Evolutionary conservation across 1,139 yeast genomes (phyloP), one percentile per base, ranked within the genome.

Genomic region (Taiozyma sp.): DNA sequence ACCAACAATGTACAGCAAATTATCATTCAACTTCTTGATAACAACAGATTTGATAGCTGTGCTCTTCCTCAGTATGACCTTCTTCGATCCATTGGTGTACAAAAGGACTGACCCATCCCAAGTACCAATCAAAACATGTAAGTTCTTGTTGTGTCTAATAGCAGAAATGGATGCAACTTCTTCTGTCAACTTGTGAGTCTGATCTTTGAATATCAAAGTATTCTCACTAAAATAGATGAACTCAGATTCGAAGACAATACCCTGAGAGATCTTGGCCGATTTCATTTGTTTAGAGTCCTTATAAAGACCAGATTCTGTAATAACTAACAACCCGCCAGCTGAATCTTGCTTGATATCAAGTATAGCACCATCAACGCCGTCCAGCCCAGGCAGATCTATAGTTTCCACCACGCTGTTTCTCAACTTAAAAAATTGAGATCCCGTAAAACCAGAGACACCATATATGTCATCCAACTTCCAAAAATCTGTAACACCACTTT

Each of bases 21-120:
- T n/a, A 1, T 42, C 5, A 30, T 19, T 21, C n/a, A 50, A 1
- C 8, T 37, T 45, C 35, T 59, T 59, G 19, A 58, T 47, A 19
- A 57, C 21, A 2, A 53, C 56, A 4, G 63, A 62, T 29, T 51
- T 54, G 2, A 56, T 46, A 0, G 60, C 56, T 8, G 53, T 21
- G 2, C 49, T 51, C 10, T 53, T 44, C 21, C 43, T 50, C 37
- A 37, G 34, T 1, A 57, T 21, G 3, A 26, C 8, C 40, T 43
- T 52, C 21, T 44, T 52, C 1, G 49, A 29, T 2, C 50, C 52
- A 26, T 54, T 47, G 3, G 45, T 16, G 32, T 30, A 53, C 1
- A 58, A 9, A n/a, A 30, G 21, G 6, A 52, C 44, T 4, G 51
- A 39, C 1, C 64, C 64, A 47, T 56, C 51, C 64, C 64, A 61